Conservation (phyloP, 108 stramenopile genomes). For the Discostella pseudostelligera region DNA sequence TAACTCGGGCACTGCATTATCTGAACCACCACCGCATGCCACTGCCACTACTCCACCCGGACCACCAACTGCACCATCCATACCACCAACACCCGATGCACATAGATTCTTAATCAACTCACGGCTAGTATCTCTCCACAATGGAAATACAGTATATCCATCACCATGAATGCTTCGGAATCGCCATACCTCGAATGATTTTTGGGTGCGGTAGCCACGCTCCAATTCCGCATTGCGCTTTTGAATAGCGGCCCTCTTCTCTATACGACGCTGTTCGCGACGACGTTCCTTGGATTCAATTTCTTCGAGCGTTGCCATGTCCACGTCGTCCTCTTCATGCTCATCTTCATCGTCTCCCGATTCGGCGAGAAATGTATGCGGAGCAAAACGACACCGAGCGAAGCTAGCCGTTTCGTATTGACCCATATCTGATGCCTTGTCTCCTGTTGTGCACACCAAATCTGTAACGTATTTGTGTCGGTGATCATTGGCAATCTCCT, state of each 20-base stretch:
- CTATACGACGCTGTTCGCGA: constrained; percentile 17
- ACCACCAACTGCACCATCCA: neutral
- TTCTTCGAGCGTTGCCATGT: constrained; percentile 11
- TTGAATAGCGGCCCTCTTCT: constrained; percentile 23
- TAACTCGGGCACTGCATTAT: constrained; percentile 8
- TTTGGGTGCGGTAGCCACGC: constrained; percentile 22
- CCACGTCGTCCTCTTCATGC: constrained; percentile 9
- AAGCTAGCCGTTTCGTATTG: constrained; percentile 41
- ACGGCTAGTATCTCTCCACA: constrained; percentile 28
- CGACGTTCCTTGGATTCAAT: constrained; percentile 25
- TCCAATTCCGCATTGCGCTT: constrained; percentile 41
- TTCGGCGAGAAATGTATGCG: constrained; percentile 21
- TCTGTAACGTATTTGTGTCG: constrained; percentile 20
- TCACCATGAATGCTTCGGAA: constrained; percentile 44
- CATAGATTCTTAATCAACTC: constrained; percentile 26
- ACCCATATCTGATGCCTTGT: constrained; percentile 34
- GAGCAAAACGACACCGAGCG: constrained; percentile 39
- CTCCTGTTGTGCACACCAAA: constrained; percentile 30
- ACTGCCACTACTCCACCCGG: constrained; percentile 5
- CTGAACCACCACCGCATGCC: constrained; percentile 8
- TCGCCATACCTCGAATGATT: constrained; percentile 42
- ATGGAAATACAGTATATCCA: constrained; percentile 40
- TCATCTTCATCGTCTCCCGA: constrained; percentile 19
- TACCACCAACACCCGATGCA: neutral
- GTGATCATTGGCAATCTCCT: neutral